Conservation (phyloP, 2,329 filamentous ascomycete genomes). For the Scytalidium lignicola region DNA sequence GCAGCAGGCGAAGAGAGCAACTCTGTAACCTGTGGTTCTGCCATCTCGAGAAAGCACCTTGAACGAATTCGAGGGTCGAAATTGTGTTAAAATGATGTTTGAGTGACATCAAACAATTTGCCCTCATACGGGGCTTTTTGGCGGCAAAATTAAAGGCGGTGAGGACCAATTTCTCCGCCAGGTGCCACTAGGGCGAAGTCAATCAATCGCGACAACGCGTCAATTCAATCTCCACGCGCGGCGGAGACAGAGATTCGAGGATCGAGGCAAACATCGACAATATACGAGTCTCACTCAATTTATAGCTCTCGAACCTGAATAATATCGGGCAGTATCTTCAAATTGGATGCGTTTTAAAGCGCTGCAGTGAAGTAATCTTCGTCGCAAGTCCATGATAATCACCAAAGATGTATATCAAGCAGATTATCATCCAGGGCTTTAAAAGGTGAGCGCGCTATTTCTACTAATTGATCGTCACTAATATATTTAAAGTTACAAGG, state of each 20-base stretch:
- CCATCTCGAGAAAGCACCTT: background rate
- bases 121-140: background rate
- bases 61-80: background rate
- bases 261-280: background rate
- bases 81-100: background rate
- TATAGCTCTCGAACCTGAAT: background rate
- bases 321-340: background rate
- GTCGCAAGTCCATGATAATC: background rate
- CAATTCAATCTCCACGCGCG: background rate
- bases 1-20: constrained; percentile 31
- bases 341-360: background rate
- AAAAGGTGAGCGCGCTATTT: constrained; percentile 65
- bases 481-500: constrained; percentile 74
- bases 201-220: constrained; percentile 1
- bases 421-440: constrained; percentile 99
- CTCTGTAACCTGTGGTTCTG: background rate
- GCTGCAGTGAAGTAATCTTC: background rate
- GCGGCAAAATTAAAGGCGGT: background rate
- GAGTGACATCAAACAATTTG: background rate
- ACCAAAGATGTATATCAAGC: constrained; percentile 88
- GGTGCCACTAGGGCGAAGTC: background rate
- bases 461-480: constrained; percentile 4
- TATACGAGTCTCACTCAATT: background rate
- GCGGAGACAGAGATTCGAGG: background rate
- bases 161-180: background rate